Conservation (phyloP, 1,284 basidiomycete genomes). For the Heliocybe sulcata region DNA sequence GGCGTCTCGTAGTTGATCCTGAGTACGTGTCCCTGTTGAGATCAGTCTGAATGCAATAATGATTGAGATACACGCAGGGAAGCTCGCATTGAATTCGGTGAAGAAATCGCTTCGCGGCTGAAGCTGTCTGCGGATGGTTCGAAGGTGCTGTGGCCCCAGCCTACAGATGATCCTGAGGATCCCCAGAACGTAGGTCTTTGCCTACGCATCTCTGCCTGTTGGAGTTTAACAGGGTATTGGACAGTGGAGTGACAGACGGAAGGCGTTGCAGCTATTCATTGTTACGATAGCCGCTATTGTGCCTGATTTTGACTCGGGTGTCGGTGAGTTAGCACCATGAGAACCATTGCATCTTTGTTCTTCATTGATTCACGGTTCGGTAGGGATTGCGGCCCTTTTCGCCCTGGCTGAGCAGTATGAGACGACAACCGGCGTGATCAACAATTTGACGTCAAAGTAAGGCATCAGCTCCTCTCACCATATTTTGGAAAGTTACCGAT, state of each 20-base stretch:
- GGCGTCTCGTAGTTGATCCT: no score
- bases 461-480: no score
- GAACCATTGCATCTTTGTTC: not conserved
- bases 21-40: no score
- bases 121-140: constrained; percentile 29
- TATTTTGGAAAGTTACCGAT: no score
- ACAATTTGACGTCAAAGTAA: constrained; percentile 52
- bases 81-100: no score
- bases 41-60: no score
- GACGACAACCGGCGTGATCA: constrained; percentile 53
- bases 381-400: constrained; percentile 56
- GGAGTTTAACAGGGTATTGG: no score
- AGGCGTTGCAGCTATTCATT: constrained; percentile 49
- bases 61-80: no score
- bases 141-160: constrained; percentile 56
- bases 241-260: constrained; percentile 35
- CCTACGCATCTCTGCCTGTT: no score
- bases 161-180: not conserved
- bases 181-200: constrained; percentile 13
- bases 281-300: constrained; percentile 60
- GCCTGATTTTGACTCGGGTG: constrained; percentile 64
- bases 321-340: constrained; percentile 37
- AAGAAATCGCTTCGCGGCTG: no score
- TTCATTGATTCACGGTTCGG: not conserved
- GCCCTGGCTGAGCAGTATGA: constrained; percentile 48